Percentiles rank a stretch among this genome's conserved stretches.
Conservation (phyloP, 202 grass and related monocot genomes). For the Dendrocalamus latiflorus region DNA sequence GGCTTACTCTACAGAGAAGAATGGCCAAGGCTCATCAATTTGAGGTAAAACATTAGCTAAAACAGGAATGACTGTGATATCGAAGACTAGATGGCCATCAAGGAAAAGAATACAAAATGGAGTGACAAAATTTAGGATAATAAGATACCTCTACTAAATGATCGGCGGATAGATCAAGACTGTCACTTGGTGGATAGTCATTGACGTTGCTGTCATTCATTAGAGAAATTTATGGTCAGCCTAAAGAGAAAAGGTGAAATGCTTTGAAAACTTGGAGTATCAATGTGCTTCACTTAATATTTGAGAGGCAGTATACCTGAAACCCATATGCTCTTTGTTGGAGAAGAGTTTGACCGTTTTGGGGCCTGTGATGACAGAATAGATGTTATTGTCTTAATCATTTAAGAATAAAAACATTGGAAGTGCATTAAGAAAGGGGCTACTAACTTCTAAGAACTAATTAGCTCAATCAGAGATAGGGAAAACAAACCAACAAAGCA, state of each 20-base stretch:
- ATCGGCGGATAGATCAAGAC: conserved; percentile 53
- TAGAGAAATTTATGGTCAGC: conserved; percentile 19
- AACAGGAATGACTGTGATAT: not conserved
- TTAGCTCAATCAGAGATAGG: not conserved
- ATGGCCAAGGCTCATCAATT: conserved; percentile 16
- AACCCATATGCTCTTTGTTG: conserved; percentile 99
- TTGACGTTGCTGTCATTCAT: conserved; percentile 74
- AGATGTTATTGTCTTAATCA: not conserved
- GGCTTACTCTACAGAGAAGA: conserved; percentile 55
- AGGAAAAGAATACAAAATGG: not conserved
- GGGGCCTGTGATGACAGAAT: conserved; percentile 55
- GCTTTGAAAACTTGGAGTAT: not conserved
- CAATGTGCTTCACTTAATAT: conserved; percentile 18
- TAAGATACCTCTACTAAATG: conserved; percentile 65
- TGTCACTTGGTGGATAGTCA: conserved; percentile 93
- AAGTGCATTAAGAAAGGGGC: conserved; percentile 9
- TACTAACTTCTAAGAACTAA: conserved; percentile 6
- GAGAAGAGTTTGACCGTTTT: conserved; percentile 83
- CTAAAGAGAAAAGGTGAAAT: not conserved
- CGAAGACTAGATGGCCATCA: not conserved
- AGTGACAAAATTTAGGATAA: not conserved
- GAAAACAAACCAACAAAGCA: not conserved
- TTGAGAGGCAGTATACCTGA: conserved; percentile 56
- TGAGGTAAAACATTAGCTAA: not conserved
- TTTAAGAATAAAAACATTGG: not conserved